These are phyloP conservation scores for Knoxdaviesia capensis DNA, from an alignment of 2,329 filamentous ascomycete genomes.

Conservation along the genomic window DNA sequence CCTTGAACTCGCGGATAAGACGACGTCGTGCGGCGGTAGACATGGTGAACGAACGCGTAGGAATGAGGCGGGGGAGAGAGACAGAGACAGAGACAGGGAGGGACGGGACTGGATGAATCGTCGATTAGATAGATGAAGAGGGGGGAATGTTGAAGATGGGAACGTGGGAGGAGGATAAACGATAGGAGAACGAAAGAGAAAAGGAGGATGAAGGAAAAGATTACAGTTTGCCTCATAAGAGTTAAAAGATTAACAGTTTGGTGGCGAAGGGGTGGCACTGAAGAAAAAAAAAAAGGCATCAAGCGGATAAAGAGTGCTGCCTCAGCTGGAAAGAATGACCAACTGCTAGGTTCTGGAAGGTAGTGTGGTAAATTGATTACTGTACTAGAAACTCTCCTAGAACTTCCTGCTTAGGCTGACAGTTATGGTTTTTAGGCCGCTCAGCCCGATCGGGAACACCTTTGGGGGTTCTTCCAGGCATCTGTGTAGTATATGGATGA, in stretches of 20 bases:
- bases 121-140: too few relatives aligned
- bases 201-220: too few relatives aligned
- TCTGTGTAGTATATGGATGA: not conserved
- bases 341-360: not conserved
- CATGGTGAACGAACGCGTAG: slow-evolving; percentile 18
- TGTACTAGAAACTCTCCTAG: not conserved
- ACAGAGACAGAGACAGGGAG: too few relatives aligned
- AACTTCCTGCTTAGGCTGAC: too few relatives aligned
- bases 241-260: too few relatives aligned
- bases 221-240: too few relatives aligned
- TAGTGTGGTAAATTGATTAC: not conserved
- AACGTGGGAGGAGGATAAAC: not conserved
- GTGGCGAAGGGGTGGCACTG: too few relatives aligned
- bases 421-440: too few relatives aligned
- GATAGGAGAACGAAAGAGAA: not conserved
- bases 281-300: not conserved
- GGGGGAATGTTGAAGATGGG: not conserved
- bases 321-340: not conserved
- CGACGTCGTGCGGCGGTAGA: slow-evolving; percentile 89
- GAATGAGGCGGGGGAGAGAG: too few relatives aligned
- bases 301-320: not conserved
- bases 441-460: not conserved
- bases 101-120: too few relatives aligned
- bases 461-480: not conserved
- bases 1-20: slow-evolving; percentile 99